Percentiles rank a stretch among this genome's conserved stretches.
phyloP scores from a whole-genome alignment of 2,329 filamentous ascomycete species.

The Paradendryphiella salina region DNA sequence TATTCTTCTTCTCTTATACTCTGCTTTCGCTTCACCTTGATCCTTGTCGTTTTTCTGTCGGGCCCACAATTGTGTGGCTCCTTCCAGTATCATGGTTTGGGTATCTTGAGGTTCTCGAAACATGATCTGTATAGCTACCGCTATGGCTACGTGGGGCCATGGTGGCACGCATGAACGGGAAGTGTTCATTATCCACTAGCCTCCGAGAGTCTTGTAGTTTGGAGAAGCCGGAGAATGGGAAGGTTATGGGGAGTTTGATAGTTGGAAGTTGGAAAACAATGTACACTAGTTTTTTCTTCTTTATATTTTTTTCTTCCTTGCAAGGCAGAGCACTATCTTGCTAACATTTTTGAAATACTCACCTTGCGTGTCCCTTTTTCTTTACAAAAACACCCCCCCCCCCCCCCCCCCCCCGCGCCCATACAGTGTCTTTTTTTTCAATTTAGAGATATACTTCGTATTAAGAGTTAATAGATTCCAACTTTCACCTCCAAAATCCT shows the following conservation, averaged over 20 bases:
- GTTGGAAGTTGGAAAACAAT: too few relatives aligned
- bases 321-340: too few relatives aligned
- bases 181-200: neutral
- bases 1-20: conserved; percentile 3
- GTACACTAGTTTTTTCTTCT: too few relatives aligned
- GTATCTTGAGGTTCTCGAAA: conserved; percentile 1
- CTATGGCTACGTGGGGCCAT: neutral
- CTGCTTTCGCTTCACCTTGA: neutral
- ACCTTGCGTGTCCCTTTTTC: too few relatives aligned
- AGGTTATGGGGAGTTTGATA: too few relatives aligned
- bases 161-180: neutral
- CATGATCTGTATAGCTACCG: conserved; percentile 5
- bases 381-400: too few relatives aligned
- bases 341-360: too few relatives aligned
- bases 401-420: too few relatives aligned
- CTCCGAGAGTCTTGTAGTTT: neutral
- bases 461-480: neutral
- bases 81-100: conserved; percentile 1
- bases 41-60: conserved; percentile 5
- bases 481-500: too few relatives aligned
- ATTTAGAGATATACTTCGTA: neutral
- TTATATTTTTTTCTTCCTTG: too few relatives aligned
- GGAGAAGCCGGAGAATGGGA: too few relatives aligned
- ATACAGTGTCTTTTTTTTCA: too few relatives aligned
- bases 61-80: conserved; percentile 1